phyloP scores from a whole-genome alignment of 257 asterid species.

The Rubia yunnanensis region DNA sequence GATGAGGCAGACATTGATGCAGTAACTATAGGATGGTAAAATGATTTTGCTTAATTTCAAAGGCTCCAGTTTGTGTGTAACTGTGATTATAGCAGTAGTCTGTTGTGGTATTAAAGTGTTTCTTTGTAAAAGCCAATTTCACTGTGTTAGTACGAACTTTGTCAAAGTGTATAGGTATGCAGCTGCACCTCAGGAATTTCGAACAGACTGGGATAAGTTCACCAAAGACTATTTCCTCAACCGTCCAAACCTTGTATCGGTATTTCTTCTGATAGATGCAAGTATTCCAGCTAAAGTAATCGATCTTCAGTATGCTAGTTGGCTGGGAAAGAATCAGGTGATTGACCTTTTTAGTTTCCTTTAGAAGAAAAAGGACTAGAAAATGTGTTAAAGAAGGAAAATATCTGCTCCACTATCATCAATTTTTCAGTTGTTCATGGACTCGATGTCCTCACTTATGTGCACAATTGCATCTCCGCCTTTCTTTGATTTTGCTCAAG shows the following conservation, averaged over 20 bases:
- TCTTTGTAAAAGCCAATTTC: neutral
- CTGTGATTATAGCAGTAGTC: neutral
- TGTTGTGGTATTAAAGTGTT: neutral
- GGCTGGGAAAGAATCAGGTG: slow-evolving; percentile 91
- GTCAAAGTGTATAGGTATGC: slow-evolving; percentile 52
- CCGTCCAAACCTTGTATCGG: slow-evolving; percentile 89
- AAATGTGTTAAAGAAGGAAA: neutral
- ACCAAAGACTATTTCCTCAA: slow-evolving; percentile 88
- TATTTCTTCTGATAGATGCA: slow-evolving; percentile 93
- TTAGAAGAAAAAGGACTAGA: neutral
- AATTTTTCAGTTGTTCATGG: neutral
- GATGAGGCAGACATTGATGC: neutral
- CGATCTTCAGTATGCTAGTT: slow-evolving; percentile 90
- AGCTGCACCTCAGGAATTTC: slow-evolving; percentile 84
- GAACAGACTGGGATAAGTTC: slow-evolving; percentile 85
- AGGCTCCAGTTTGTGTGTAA: neutral
- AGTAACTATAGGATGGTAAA: neutral
- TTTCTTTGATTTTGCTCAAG: neutral
- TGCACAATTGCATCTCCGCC: neutral
- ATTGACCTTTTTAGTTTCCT: slow-evolving; percentile 9
- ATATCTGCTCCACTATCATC: neutral
- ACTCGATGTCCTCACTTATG: neutral
- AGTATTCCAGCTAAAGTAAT: slow-evolving; percentile 83
- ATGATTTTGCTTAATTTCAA: neutral
- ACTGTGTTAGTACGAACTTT: neutral